Base-by-base conservation (phyloP, 2,329 filamentous ascomycete species). In the Fragosphaeria purpurea region DNA sequence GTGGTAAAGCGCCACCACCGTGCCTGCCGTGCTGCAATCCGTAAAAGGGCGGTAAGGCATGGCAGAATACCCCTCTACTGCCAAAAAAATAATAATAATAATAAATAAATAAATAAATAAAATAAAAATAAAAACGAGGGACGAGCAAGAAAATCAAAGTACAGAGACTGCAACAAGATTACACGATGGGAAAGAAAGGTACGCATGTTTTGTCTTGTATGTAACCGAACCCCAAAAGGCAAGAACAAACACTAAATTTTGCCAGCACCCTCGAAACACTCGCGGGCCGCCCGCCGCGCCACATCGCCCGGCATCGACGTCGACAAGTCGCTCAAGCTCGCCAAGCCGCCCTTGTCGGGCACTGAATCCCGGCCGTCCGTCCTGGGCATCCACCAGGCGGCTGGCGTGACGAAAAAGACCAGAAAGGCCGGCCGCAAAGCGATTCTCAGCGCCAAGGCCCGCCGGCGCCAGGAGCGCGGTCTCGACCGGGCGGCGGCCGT, bases 271-370 rank as follows among this genome's bases (percentile, higher is more conserved):
- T 86, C 85, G 5, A 66, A 80, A 52, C 85, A 83, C 70, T 90
- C 86, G 48, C 83, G 86, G 57, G 85, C 84, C 52, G 84, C 85
- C 41, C 79, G 85, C 61, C 81, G 86, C 56, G 85, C 82, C 44
- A 79, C 80, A 12, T 85, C 83, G 4, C 83, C 85, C 32, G 74
- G 80, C 60, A 82, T 87, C 65, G 70, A 86, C 67, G 77, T 79
- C 42, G 83, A 87, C 72, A 86, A 86, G 67, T 85, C 82, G 6
- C 72, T 86, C 30, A 85, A 84, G 62, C 69, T 79, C 39, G 66
- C 76, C 52, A 69, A 74, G 53, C 70, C 74, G 9, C 77, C 80
- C 2, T 55, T 66, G 22, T 68, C 74, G 43, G 67, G 72, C 7
- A 63, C 67, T 52, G 68, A 75, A 55, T 63, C 70, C 53, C 77